Evolutionary conservation across 2,329 filamentous ascomycete species (phyloP).

Genomic region (Calonectria crousiana): DNA sequence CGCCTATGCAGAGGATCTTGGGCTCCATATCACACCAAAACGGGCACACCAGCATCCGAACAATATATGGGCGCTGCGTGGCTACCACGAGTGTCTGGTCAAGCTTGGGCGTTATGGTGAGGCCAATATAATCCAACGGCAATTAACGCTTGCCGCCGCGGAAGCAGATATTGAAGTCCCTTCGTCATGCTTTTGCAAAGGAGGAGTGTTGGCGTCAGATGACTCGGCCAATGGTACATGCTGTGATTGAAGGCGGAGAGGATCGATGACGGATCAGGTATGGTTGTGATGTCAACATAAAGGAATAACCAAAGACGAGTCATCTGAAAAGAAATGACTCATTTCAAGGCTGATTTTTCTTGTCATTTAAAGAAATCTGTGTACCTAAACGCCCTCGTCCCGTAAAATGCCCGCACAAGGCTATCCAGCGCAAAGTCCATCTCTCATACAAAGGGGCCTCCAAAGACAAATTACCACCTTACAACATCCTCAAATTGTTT

Average conservation of each 20-base stretch:
- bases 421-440: background rate
- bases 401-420: background rate
- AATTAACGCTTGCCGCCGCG: slow-evolving; percentile 62
- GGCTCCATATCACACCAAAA: slow-evolving; percentile 66
- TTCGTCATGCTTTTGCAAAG: slow-evolving; percentile 52
- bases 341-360: too few species aligned
- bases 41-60: slow-evolving; percentile 73
- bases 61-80: slow-evolving; percentile 79
- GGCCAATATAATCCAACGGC: slow-evolving; percentile 49
- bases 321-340: too few species aligned
- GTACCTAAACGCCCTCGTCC: too few species aligned
- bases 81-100: slow-evolving; percentile 74
- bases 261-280: background rate
- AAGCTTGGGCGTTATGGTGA: slow-evolving; percentile 57
- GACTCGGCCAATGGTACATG: background rate
- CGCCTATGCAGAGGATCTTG: slow-evolving; percentile 70
- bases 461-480: background rate
- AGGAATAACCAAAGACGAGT: too few species aligned
- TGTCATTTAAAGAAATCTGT: too few species aligned
- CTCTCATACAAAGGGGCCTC: background rate
- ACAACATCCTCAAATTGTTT: background rate
- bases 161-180: slow-evolving; percentile 69
- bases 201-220: background rate
- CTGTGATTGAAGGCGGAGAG: background rate
- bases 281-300: too few species aligned